phyloP scores from a whole-genome alignment of 1,139 yeast genomes.

The Taiozyma onychis region DNA sequence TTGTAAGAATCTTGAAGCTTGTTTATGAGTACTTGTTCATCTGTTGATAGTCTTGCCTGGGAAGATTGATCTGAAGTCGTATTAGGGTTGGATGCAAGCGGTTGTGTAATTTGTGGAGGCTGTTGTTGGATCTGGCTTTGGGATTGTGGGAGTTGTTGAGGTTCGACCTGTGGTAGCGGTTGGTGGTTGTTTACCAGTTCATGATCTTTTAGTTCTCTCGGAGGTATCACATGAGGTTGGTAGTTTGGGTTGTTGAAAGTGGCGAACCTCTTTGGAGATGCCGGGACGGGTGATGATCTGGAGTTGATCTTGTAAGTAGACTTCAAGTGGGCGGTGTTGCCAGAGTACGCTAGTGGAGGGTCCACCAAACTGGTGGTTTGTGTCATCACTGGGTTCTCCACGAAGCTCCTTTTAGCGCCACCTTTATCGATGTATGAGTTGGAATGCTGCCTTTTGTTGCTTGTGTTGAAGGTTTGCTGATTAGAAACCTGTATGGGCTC shows the following conservation, averaged over 20 bases:
- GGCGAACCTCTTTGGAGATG: constrained; percentile 1
- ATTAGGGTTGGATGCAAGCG: background rate
- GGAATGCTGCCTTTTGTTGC: constrained; percentile 28
- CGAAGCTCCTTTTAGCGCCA: constrained; percentile 9
- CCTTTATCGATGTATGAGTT: constrained; percentile 21
- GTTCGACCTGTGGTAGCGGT: constrained; percentile 13
- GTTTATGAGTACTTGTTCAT: constrained; percentile 65
- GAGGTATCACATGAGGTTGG: constrained; percentile 1
- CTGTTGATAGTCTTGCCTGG: constrained; percentile 31
- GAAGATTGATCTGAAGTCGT: constrained; percentile 5
- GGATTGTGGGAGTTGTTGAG: constrained; percentile 11
- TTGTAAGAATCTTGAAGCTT: constrained; percentile 71
- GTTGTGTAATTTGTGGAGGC: constrained; percentile 1
- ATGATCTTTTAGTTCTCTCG: constrained; percentile 12
- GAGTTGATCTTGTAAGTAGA: constrained; percentile 1
- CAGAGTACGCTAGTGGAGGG: background rate
- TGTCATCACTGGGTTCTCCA: constrained; percentile 5
- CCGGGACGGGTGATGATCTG: constrained; percentile 1
- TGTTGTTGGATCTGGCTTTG: background rate
- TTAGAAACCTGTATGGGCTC: background rate
- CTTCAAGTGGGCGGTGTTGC: constrained; percentile 5
- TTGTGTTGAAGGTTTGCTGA: constrained; percentile 1
- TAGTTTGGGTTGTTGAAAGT: constrained; percentile 2
- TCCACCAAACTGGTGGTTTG: background rate
- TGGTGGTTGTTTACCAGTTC: constrained; percentile 7